Conservation (phyloP, 2,329 filamentous ascomycete genomes). For the Zelopaecilomyces penicillatus region DNA sequence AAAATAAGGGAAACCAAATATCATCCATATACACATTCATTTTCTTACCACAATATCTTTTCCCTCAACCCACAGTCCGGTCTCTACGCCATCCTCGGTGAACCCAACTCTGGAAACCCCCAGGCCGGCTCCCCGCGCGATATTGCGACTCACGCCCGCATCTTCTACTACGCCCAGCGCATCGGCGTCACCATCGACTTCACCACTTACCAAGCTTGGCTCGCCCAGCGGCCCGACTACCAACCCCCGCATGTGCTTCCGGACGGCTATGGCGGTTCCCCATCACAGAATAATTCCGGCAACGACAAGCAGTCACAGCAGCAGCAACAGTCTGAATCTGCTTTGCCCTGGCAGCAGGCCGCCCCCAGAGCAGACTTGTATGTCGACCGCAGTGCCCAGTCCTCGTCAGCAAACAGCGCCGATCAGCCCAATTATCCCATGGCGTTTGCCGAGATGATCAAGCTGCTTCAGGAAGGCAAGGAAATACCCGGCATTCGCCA, state of each 20-base stretch:
- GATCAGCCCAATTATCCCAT: constrained; percentile 65
- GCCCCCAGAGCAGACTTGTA: constrained; percentile 41
- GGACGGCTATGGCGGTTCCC: constrained; percentile 4
- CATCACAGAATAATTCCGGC: constrained; percentile 1
- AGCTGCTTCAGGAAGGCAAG: constrained; percentile 72
- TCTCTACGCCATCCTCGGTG: constrained; percentile 55
- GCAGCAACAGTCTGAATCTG: constrained; percentile 2
- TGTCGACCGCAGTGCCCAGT: constrained; percentile 29
- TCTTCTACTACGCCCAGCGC: constrained; percentile 54
- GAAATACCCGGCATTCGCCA: constrained; percentile 81
- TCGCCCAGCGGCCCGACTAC: constrained; percentile 29
- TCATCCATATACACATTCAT: background rate
- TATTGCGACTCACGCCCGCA: constrained; percentile 58
- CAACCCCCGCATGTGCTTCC: constrained; percentile 28
- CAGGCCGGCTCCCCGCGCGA: constrained; percentile 40
- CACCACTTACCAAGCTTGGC: constrained; percentile 58
- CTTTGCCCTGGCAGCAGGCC: constrained; percentile 39
- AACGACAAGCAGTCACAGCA: background rate
- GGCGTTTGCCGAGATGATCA: constrained; percentile 77
- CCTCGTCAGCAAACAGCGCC: constrained; percentile 14
- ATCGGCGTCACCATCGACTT: constrained; percentile 53
- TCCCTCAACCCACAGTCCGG: constrained; percentile 36
- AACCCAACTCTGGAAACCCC: constrained; percentile 31
- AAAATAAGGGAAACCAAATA: background rate
- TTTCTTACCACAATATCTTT: background rate